These are phyloP conservation scores for Boletus eberwhitei DNA, from an alignment of 768 basidiomycete species.

Conservation along the genomic window DNA sequence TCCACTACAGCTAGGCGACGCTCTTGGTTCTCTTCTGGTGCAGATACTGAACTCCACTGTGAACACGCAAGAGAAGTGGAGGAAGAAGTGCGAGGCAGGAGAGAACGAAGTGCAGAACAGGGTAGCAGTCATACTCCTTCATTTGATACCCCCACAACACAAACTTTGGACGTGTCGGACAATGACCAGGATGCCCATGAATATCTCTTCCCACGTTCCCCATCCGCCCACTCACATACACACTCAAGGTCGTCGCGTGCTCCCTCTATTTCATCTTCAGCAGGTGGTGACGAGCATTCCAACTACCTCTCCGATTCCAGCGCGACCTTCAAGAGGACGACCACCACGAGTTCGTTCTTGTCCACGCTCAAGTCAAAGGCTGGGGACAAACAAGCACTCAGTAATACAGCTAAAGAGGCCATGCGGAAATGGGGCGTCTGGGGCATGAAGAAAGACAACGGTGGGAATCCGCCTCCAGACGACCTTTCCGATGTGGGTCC, in stretches of 20 bases:
- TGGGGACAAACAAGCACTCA: slow-evolving; percentile 80
- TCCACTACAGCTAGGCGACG: slow-evolving; percentile 38
- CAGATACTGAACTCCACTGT: slow-evolving; percentile 35
- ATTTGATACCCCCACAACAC: slow-evolving; percentile 5
- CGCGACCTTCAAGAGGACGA: slow-evolving; percentile 23
- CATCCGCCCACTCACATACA: slow-evolving; percentile 43
- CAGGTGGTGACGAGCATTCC: slow-evolving; percentile 25
- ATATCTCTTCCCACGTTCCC: slow-evolving; percentile 35
- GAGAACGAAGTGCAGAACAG: slow-evolving; percentile 33
- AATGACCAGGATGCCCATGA: slow-evolving; percentile 18
- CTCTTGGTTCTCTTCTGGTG: slow-evolving; percentile 55
- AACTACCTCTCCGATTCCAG: slow-evolving; percentile 35
- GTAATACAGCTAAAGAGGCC: slow-evolving; percentile 81
- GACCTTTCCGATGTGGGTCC: slow-evolving; percentile 43
- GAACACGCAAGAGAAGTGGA: slow-evolving; percentile 24
- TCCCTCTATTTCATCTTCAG: slow-evolving; percentile 34
- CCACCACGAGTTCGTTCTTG: slow-evolving; percentile 59
- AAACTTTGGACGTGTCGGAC: slow-evolving; percentile 13
- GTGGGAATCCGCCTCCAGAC: slow-evolving; percentile 31
- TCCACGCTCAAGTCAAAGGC: slow-evolving; percentile 75
- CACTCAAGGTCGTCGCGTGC: slow-evolving; percentile 34
- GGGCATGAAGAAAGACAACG: slow-evolving; percentile 58
- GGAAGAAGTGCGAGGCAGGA: slow-evolving; percentile 18
- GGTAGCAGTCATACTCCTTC: slow-evolving; percentile 31
- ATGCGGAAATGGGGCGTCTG: slow-evolving; percentile 93